Percentiles rank a stretch among this genome's conserved stretches.
phyloP scores from a whole-genome alignment of 1,139 yeast species.

The Debaryomycetaceae sp. region DNA sequence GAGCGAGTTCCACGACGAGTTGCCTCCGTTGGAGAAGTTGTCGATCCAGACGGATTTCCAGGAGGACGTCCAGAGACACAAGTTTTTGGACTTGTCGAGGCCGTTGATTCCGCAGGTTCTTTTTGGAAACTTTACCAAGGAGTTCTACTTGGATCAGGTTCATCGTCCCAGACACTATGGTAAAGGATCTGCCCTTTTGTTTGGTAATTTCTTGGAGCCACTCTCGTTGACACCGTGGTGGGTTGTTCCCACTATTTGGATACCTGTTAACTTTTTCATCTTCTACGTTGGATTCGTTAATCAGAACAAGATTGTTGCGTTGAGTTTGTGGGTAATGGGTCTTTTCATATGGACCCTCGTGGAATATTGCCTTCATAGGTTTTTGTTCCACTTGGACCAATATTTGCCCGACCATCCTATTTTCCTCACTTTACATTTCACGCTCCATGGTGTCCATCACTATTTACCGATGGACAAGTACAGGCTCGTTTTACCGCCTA shows the following conservation, averaged over 20 bases:
- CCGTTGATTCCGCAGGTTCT: slow-evolving; percentile 81
- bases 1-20: slow-evolving; percentile 52
- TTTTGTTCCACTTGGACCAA: slow-evolving; percentile 85
- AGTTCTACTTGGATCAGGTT: slow-evolving; percentile 90
- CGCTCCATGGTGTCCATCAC: slow-evolving; percentile 94
- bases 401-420: slow-evolving; percentile 77
- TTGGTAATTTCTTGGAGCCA: slow-evolving; percentile 48
- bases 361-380: slow-evolving; percentile 86
- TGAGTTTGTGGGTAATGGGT: slow-evolving; percentile 56
- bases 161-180: slow-evolving; percentile 91
- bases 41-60: slow-evolving; percentile 74
- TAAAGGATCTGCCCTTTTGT: slow-evolving; percentile 79
- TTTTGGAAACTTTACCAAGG: slow-evolving; percentile 70
- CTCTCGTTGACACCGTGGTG: slow-evolving; percentile 50
- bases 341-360: slow-evolving; percentile 87
- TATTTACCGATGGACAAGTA: slow-evolving; percentile 94
- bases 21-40: slow-evolving; percentile 70
- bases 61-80: slow-evolving; percentile 70
- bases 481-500: slow-evolving; percentile 95
- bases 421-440: slow-evolving; percentile 78
- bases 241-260: slow-evolving; percentile 86
- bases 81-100: slow-evolving; percentile 78
- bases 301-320: slow-evolving; percentile 32
- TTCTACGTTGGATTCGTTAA: slow-evolving; percentile 39
- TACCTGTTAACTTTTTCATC: slow-evolving; percentile 65